phyloP scores from a whole-genome alignment of 768 basidiomycete species.

The Gloeophyllum trabeum region DNA sequence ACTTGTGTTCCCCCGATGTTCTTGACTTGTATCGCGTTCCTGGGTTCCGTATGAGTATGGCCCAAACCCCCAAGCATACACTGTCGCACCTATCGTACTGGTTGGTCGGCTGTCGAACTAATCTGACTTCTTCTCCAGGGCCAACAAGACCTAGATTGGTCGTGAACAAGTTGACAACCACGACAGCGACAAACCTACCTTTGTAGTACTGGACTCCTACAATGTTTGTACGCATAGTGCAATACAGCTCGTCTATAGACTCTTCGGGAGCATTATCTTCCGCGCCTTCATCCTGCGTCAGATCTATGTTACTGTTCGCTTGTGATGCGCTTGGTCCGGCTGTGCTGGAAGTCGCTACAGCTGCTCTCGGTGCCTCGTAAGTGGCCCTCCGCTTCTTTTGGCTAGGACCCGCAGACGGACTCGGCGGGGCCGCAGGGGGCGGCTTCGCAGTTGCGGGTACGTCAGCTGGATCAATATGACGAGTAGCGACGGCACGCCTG shows the following conservation, averaged over 20 bases:
- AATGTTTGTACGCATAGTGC: slow-evolving; percentile 43
- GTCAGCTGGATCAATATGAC: slow-evolving; percentile 46
- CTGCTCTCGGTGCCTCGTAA: slow-evolving; percentile 11
- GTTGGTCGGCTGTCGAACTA: slow-evolving; percentile 60
- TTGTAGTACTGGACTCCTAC: slow-evolving; percentile 82
- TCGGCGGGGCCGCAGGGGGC: slow-evolving; percentile 3
- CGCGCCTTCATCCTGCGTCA: slow-evolving; percentile 24
- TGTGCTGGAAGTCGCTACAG: slow-evolving; percentile 8
- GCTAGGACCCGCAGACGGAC: slow-evolving; percentile 11
- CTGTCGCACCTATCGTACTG: slow-evolving; percentile 45
- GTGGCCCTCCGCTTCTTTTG: slow-evolving; percentile 35
- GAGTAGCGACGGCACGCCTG: slow-evolving; percentile 39
- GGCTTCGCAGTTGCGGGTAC: slow-evolving; percentile 34
- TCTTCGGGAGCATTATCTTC: slow-evolving; percentile 33
- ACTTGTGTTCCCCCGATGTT: slow-evolving; percentile 71
- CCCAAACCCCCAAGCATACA: slow-evolving; percentile 1
- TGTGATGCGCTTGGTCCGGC: background rate
- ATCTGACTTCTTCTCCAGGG: slow-evolving; percentile 62
- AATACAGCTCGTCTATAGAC: slow-evolving; percentile 55
- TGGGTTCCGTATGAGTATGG: slow-evolving; percentile 11
- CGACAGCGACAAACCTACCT: slow-evolving; percentile 24
- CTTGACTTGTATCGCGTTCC: slow-evolving; percentile 73
- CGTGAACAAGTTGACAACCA: background rate
- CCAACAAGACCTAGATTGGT: slow-evolving; percentile 55
- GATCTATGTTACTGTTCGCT: background rate